Conservation (phyloP, 192 early-diverging fungal genomes). For the Geranomyces variabilis region DNA sequence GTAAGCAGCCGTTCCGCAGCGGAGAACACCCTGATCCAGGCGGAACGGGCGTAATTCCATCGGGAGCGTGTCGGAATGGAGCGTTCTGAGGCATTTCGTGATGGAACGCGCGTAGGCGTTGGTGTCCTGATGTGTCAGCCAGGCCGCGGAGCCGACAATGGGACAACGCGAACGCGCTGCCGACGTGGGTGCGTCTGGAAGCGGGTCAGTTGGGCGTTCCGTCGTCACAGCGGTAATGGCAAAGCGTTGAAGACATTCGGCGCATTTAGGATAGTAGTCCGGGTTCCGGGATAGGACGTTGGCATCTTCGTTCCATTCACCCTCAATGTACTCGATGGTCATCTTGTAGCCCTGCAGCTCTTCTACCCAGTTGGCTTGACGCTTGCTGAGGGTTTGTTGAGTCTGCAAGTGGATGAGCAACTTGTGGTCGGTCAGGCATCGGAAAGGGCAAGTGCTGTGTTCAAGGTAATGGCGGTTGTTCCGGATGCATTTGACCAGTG, state of each 20-base stretch:
- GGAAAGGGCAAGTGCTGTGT: background rate
- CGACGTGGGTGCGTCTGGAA: too few relatives aligned
- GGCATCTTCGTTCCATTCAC: conserved; percentile 39
- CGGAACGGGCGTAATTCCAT: too few relatives aligned
- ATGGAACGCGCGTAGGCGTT: too few relatives aligned
- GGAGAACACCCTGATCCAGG: too few relatives aligned
- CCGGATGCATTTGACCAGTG: conserved; percentile 17
- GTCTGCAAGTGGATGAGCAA: conserved; percentile 47
- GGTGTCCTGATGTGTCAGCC: too few relatives aligned
- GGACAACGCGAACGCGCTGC: too few relatives aligned
- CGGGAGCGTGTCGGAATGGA: too few relatives aligned
- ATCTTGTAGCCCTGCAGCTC: conserved; percentile 8
- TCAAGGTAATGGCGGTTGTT: background rate
- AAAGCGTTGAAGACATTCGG: background rate
- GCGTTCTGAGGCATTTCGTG: too few relatives aligned
- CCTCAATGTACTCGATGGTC: conserved; percentile 31
- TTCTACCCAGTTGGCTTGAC: conserved; percentile 43
- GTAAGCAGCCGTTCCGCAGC: too few relatives aligned
- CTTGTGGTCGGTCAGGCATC: conserved; percentile 35
- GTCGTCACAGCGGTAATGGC: background rate
- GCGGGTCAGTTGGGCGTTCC: too few relatives aligned
- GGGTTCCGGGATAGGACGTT: conserved; percentile 31
- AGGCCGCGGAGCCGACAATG: too few relatives aligned
- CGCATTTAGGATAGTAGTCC: conserved; percentile 9
- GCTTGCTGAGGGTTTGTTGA: conserved; percentile 25